Percentiles rank a stretch among this genome's conserved stretches.
phyloP scores from a whole-genome alignment of 208 protist species.

The Kentomonas sorsogonicus region DNA sequence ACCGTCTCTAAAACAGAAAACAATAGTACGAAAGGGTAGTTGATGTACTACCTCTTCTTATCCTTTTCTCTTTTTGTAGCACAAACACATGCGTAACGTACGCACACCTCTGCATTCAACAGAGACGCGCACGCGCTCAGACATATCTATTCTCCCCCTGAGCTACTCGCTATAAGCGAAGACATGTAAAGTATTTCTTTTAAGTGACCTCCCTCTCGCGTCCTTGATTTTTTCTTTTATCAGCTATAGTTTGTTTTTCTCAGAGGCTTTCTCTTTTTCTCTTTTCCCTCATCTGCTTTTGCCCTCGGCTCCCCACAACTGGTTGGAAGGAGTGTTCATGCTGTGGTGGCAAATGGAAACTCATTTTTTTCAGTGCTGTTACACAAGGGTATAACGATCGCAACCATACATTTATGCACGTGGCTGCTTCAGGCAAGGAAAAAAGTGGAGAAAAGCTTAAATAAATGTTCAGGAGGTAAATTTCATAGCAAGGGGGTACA shows the following conservation, averaged over 20 bases:
- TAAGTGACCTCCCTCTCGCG: too few relatives aligned
- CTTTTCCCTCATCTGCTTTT: constrained; percentile 1
- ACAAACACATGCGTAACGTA: too few relatives aligned
- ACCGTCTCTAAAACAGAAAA: constrained; percentile 41
- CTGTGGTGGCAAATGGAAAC: too few relatives aligned
- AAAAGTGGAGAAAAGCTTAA: constrained; percentile 13
- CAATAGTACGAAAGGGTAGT: constrained; percentile 2
- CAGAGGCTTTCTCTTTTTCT: constrained; percentile 6
- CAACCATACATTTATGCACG: constrained; percentile 5
- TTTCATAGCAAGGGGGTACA: constrained; percentile 1
- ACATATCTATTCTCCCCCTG: too few relatives aligned
- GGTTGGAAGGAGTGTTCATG: not conserved
- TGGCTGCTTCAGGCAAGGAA: constrained; percentile 1
- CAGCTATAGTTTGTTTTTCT: not conserved
- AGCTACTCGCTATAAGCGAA: too few relatives aligned
- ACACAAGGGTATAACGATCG: too few relatives aligned
- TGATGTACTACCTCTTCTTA: not conserved
- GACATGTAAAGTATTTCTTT: too few relatives aligned
- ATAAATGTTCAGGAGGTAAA: constrained; percentile 1
- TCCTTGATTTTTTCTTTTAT: not conserved
- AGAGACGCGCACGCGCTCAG: too few relatives aligned
- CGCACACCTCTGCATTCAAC: too few relatives aligned
- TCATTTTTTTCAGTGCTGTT: too few relatives aligned
- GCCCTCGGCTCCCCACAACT: not conserved
- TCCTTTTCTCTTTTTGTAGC: constrained; percentile 1